A percentile compares a stretch with the other conserved stretches of the same genome.
These are phyloP conservation scores for Saturnispora sanitii DNA, from an alignment of 805 yeast species.

Conservation along the genomic window DNA sequence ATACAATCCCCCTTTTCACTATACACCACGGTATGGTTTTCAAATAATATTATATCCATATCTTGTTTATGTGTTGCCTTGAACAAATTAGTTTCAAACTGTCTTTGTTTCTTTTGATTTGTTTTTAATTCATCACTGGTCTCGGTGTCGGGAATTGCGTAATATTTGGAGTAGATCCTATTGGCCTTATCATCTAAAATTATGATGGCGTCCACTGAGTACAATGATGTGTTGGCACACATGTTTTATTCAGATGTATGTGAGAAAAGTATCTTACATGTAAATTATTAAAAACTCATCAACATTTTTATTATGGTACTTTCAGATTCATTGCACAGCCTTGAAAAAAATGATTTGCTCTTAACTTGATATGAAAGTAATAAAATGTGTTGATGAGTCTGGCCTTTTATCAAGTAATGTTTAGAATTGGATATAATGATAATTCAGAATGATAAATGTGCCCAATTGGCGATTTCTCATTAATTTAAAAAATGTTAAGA, in stretches of 20 bases:
- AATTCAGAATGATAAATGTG: no score
- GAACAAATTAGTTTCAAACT: constrained; percentile 67
- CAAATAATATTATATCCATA: constrained; percentile 72
- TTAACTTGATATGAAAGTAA: no score
- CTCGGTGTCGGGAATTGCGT: constrained; percentile 48
- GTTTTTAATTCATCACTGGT: constrained; percentile 25
- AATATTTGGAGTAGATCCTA: constrained; percentile 79
- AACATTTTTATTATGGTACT: not conserved
- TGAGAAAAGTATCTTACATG: no score
- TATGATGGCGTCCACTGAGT: constrained; percentile 71
- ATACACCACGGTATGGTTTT: constrained; percentile 73
- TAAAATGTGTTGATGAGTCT: no score
- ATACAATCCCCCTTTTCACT: constrained; percentile 73
- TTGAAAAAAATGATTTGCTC: not conserved
- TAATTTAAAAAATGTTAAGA: no score
- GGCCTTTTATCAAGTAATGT: not conserved
- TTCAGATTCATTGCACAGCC: not conserved
- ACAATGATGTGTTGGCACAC: constrained; percentile 42
- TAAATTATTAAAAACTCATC: not conserved
- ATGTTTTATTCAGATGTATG: constrained; percentile 7
- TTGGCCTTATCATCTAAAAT: constrained; percentile 76
- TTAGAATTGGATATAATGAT: no score
- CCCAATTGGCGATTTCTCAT: no score
- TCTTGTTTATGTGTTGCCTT: constrained; percentile 71
- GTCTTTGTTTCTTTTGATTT: constrained; percentile 48